Percentiles rank a stretch among this genome's conserved stretches.
Evolutionary conservation across 805 yeast genomes (phyloP).

Genomic region (Suhomyces prunicola): DNA sequence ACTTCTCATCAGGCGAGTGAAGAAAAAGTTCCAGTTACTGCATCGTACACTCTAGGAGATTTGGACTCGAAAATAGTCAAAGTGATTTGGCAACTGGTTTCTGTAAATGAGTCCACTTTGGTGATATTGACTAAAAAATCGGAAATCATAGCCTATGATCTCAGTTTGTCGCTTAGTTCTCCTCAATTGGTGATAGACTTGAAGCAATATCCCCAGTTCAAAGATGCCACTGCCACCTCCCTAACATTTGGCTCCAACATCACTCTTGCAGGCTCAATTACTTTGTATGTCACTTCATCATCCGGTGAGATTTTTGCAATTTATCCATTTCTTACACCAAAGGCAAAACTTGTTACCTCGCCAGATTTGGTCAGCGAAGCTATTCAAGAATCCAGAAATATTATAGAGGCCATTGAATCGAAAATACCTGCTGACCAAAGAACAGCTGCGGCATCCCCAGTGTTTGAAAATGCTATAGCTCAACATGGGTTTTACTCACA

Average conservation of each 20-base stretch:
- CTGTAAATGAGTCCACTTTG: constrained; percentile 19
- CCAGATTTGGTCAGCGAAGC: constrained; percentile 12
- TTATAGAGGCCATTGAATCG: constrained; percentile 9
- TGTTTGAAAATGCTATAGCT: constrained; percentile 11
- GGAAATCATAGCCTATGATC: constrained; percentile 18
- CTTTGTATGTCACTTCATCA: constrained; percentile 26
- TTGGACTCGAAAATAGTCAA: constrained; percentile 17
- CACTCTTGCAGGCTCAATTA: constrained; percentile 24
- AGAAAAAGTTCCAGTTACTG: background rate
- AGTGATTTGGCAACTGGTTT: constrained; percentile 24
- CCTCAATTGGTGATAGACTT: constrained; percentile 22
- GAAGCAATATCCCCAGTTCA: constrained; percentile 5
- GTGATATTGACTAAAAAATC: constrained; percentile 22
- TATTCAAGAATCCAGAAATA: constrained; percentile 12
- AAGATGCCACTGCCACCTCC: constrained; percentile 17
- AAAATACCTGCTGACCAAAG: constrained; percentile 7
- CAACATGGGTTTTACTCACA: constrained; percentile 17
- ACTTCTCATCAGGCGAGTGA: background rate
- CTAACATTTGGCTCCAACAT: constrained; percentile 28
- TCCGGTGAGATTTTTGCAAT: constrained; percentile 21
- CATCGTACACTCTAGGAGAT: constrained; percentile 8
- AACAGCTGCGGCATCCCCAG: background rate
- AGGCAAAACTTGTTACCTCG: constrained; percentile 16
- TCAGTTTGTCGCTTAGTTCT: constrained; percentile 13
- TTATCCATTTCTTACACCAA: constrained; percentile 24